A percentile compares a stretch with the other conserved stretches of the same genome.
Conservation (phyloP, 306 rosid species). For the Gynostemma pentaphyllum region DNA sequence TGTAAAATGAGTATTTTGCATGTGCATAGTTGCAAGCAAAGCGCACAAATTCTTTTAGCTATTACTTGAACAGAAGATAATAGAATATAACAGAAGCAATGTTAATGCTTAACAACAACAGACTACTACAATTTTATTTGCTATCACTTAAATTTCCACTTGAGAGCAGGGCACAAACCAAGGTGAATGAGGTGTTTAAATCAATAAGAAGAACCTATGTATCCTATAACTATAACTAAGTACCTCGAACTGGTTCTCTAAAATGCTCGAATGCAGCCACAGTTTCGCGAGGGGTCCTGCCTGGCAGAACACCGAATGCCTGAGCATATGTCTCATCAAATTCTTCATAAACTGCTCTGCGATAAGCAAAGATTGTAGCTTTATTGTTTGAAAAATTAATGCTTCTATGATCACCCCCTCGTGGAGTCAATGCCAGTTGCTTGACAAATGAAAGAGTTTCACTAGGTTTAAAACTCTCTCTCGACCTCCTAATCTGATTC, state of each 20-base stretch:
- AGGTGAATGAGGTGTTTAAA: background rate
- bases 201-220: background rate
- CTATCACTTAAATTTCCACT: too few species aligned
- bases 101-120: too few species aligned
- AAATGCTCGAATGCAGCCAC: conserved; percentile 19
- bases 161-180: background rate
- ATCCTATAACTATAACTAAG: conserved; percentile 13
- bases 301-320: conserved; percentile 64
- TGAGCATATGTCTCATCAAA: conserved; percentile 90
- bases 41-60: background rate
- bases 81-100: background rate
- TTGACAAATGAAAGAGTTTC: conserved; percentile 58
- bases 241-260: conserved; percentile 67
- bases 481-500: conserved; percentile 47
- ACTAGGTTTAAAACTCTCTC: conserved; percentile 41
- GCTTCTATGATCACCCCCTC: conserved; percentile 30
- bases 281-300: conserved; percentile 34
- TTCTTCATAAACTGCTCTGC: conserved; percentile 74
- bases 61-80: background rate
- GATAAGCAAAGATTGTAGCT: conserved; percentile 44
- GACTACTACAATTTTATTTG: too few species aligned
- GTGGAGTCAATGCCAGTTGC: conserved; percentile 56
- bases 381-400: conserved; percentile 45
- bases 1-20: background rate
- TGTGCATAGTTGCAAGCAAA: background rate